Evolutionary conservation across 768 basidiomycete genomes (phyloP), one percentile per base, ranked within the genome.

Genomic region (Kwoniella botswanensis): DNA sequence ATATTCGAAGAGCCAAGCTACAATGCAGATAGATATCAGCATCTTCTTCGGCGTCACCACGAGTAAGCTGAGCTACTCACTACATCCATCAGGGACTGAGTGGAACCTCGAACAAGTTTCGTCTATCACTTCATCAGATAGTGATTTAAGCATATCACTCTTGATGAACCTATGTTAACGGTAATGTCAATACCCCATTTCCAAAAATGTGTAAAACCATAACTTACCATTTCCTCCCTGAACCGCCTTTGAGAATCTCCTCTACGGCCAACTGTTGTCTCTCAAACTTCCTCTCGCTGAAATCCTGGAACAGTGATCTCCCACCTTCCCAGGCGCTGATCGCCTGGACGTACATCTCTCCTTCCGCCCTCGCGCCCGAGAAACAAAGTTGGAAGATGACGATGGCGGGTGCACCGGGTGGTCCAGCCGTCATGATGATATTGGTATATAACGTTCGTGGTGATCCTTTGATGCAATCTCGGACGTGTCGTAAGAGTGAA

Each of bases 221-320:
- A 42, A 82, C 86, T 64, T 67, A 92, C 93, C 90, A 86, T 88
- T 92, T 69, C 53, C 76, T 67, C 2, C 82, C 83, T 17, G 70
- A 62, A 1, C 82, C 83, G 53, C 91, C 93, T 71, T 92, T 89
- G 65, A 97, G 84, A 9, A 95, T 90, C 83, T 95, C 93, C 13
- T 93, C 93, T 10, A 96, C 90, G 69, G 93, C 94, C 76, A 94
- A 91, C 84, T 96, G 94, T 81, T 97, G 94, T 78, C 90, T 88
- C 72, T 93, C 84, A 83, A 94, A 95, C 60, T 89, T 91, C 84
- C 95, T 92, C 84, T 95, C 94, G 73, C 91, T 86, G 4, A 97
- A 92, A 82, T 96, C 94, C 75, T 94, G 94, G 62, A 97, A 86
- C 63, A 95, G 83, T 76, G 92, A 94, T 54, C 87, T 85, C 77